These are phyloP conservation scores for Sugiyamaella boreocaroliniensis DNA, from an alignment of 805 yeast genomes.

Conservation along the genomic window DNA sequence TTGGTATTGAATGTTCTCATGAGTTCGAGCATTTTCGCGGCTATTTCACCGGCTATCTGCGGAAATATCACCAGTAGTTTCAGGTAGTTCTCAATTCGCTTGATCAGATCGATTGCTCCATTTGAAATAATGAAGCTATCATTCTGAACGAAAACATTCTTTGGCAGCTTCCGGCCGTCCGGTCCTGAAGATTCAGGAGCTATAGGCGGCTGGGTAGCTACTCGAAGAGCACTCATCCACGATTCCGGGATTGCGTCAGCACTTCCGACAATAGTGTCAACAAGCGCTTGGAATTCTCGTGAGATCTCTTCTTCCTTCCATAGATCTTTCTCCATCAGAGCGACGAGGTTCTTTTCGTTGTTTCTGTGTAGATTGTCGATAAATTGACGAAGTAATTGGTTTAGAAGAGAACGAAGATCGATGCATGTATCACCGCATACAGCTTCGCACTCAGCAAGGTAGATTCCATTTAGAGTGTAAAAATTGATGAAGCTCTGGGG, in stretches of 20 bases:
- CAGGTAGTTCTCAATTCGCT: slow-evolving; percentile 45
- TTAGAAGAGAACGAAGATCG: slow-evolving; percentile 60
- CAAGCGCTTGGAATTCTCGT: slow-evolving; percentile 40
- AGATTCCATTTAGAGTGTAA: slow-evolving; percentile 58
- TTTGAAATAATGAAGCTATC: slow-evolving; percentile 53
- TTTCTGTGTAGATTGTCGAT: slow-evolving; percentile 48
- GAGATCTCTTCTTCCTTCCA: slow-evolving; percentile 74
- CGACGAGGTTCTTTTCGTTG: slow-evolving; percentile 41
- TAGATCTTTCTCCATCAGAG: slow-evolving; percentile 54
- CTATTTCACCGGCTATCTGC: slow-evolving; percentile 27
- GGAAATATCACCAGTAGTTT: slow-evolving; percentile 54
- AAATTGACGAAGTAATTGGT: slow-evolving; percentile 59
- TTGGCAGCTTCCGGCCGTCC: slow-evolving; percentile 16
- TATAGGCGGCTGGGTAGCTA: slow-evolving; percentile 6
- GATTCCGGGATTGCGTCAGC: slow-evolving; percentile 39
- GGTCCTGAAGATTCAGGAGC: slow-evolving; percentile 9
- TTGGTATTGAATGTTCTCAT: slow-evolving; percentile 48
- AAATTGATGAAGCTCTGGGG: slow-evolving; percentile 59
- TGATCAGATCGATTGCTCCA: slow-evolving; percentile 38
- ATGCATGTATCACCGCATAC: slow-evolving; percentile 61
- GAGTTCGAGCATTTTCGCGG: slow-evolving; percentile 35
- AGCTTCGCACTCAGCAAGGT: slow-evolving; percentile 76
- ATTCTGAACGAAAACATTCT: slow-evolving; percentile 40
- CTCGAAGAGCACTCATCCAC: slow-evolving; percentile 40
- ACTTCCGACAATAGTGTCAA: slow-evolving; percentile 47